Conservation (phyloP, 2,329 filamentous ascomycete genomes). For the Fusarium lateritium region DNA sequence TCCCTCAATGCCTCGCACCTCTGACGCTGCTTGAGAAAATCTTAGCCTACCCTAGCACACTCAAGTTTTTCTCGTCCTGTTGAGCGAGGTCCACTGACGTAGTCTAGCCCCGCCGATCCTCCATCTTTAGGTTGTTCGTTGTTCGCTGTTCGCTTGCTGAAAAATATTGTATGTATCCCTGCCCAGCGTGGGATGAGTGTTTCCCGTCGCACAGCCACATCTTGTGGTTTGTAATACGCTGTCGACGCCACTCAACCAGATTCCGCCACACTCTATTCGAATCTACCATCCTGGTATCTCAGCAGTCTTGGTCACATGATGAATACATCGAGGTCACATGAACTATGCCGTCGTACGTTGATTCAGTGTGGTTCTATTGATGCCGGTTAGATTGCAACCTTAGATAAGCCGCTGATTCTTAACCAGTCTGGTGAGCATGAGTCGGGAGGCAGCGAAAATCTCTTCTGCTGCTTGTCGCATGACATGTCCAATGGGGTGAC, state of each 20-base stretch:
- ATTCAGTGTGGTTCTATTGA: conserved; percentile 14
- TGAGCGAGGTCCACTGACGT: conserved; percentile 45
- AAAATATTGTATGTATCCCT: conserved; percentile 13
- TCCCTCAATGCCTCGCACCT: conserved; percentile 39
- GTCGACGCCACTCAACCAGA: conserved; percentile 13
- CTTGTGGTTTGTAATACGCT: conserved; percentile 39
- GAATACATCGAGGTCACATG: conserved; percentile 36
- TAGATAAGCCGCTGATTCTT: conserved; percentile 24
- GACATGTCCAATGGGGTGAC: conserved; percentile 47
- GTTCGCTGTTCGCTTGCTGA: neutral
- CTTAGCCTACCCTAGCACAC: conserved; percentile 37
- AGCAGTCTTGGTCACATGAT: conserved; percentile 48
- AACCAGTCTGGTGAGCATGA: conserved; percentile 20
- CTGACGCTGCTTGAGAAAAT: conserved; percentile 36
- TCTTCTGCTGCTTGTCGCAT: conserved; percentile 36
- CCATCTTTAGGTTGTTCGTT: conserved; percentile 4
- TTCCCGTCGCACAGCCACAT: conserved; percentile 46
- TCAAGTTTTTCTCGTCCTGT: conserved; percentile 39
- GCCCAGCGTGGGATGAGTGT: conserved; percentile 23
- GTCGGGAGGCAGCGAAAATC: conserved; percentile 17
- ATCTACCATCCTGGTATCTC: conserved; percentile 11
- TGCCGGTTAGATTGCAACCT: conserved; percentile 5
- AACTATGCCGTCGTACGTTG: conserved; percentile 37
- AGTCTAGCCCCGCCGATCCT: conserved; percentile 45
- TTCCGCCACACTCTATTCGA: conserved; percentile 48